Base-by-base conservation (phyloP, 495 filamentous ascomycete species). In the Glonium stellatum region DNA sequence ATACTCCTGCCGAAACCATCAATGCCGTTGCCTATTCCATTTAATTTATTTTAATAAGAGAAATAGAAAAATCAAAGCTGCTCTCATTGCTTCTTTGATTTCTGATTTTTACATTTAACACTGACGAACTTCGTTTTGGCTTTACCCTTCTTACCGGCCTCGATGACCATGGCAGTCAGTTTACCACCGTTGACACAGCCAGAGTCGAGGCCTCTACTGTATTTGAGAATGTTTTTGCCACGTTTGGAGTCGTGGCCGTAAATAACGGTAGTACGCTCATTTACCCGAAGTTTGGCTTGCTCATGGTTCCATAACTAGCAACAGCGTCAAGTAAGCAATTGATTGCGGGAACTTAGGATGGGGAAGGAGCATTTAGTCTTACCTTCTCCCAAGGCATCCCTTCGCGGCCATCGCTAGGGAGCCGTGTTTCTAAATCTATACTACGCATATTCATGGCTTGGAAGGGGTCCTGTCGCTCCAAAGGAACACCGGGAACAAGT, bases 401-500 rank as follows among this genome's bases (percentile, higher is more conserved):
- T 2, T 82, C 73, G 47, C 75, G 75, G 47, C 68, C 71, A 19
- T 80, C 76, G 58, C 82, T 83, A 3, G 87, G 87, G 5, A 87
- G 73, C 52, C 82, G 78, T 2, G 81, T 83, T 21, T 82, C 71
- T 39, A 80, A 64, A 68, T 86, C 80, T 47, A 97, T 84, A 3
- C 83, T 89, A 50, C 89, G 83, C 90, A 98, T 95, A 66, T 87
- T 92, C 91, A 97, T 97, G 13, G 87, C 85, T 47, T 83, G 82
- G 66, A 81, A 82, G 0, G 90, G 85, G 72, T 96, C 88, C 64
- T 96, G 89, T 57, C 80, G 76, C 52, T 87, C 78, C 4, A 96
- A 76, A 0, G 78, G 70, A 6, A 95, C 76, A 0, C 81, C 87
- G 0, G 92, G 89, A 0, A 91, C 82, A 1, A 97, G 70, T 1